Evolutionary conservation across 2,329 filamentous ascomycete species (phyloP), one percentile per base, ranked within the genome.

Genomic region (Clarireedia paspali): DNA sequence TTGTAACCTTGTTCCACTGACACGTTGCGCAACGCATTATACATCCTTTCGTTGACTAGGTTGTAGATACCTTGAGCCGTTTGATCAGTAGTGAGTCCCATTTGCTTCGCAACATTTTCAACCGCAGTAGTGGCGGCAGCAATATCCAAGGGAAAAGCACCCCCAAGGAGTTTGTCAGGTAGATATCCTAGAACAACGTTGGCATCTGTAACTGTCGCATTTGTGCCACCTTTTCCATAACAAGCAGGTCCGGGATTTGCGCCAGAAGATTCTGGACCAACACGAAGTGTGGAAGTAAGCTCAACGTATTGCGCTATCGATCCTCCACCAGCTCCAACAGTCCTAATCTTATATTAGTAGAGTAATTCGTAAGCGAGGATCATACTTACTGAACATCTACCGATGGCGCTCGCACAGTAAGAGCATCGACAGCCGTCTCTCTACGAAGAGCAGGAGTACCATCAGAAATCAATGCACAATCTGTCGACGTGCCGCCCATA

Each of bases 231-330:
- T 27, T 30, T 53, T 3, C 40, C 40, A 47, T 53, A 53, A 38
- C 40, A 53, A 24, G 40, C 50, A 17, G 50, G 50, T 10, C 40
- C 50, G n/a, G 40, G 40, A 46, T 53, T 34, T 15, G 50, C 50
- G 6, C 50, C 50, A 26, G 50, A 53, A 1, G 50, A 53, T 53
- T 53, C 50, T 46, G 50, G 50, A 5, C 40, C 50, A 15, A 53
- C 40, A 15, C 40, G 17, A 26, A 53, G 34, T 24, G 50, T 46
- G 23, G 50, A 53, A 46, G 40, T 53, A 6, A 53, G 38, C 10
- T 53, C 27, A 5, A 53, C 50, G 40, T 53, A 53, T 26, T 46
- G 50, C 17, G 50, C 40, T 38, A 53, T 53, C 45, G 50, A 53
- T 17, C 50, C 42, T 26, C 42, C 50, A 24, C 30, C 50, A 34